These are phyloP conservation scores for Naganishia albida DNA, from an alignment of 1,284 basidiomycete genomes.

Conservation along the genomic window DNA sequence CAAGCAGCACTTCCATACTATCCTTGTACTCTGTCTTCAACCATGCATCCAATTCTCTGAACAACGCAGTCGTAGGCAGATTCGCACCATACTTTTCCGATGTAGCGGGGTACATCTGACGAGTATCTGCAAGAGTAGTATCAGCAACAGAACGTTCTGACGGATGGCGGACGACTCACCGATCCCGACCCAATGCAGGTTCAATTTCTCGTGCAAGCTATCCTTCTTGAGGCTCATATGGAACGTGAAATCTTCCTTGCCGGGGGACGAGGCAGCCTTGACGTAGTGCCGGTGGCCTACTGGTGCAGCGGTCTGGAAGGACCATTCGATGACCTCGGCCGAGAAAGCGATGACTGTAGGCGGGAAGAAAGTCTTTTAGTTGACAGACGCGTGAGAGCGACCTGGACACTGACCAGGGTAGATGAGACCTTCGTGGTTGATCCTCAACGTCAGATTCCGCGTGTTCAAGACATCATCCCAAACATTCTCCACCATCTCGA, in stretches of 20 bases:
- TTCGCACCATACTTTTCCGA: constrained; percentile 43
- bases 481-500: constrained; percentile 62
- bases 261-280: constrained; percentile 60
- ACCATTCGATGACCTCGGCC: constrained; percentile 86
- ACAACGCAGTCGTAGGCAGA: constrained; percentile 47
- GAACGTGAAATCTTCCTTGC: constrained; percentile 44
- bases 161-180: constrained; percentile 39
- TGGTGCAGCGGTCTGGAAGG: constrained; percentile 72
- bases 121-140: constrained; percentile 40
- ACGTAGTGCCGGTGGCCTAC: constrained; percentile 78
- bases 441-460: constrained; percentile 68
- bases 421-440: constrained; percentile 81
- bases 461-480: constrained; percentile 64
- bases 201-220: constrained; percentile 37
- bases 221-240: constrained; percentile 41
- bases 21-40: constrained; percentile 43
- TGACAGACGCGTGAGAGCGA: no score
- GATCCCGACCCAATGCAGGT: constrained; percentile 49
- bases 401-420: constrained; percentile 66
- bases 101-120: constrained; percentile 52
- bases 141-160: background rate
- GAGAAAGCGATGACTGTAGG: constrained; percentile 77
- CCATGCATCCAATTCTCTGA: constrained; percentile 49
- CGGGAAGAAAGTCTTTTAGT: background rate
- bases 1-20: constrained; percentile 47